Evolutionary conservation across 768 basidiomycete genomes (phyloP).

Genomic region (Suillus spraguei): DNA sequence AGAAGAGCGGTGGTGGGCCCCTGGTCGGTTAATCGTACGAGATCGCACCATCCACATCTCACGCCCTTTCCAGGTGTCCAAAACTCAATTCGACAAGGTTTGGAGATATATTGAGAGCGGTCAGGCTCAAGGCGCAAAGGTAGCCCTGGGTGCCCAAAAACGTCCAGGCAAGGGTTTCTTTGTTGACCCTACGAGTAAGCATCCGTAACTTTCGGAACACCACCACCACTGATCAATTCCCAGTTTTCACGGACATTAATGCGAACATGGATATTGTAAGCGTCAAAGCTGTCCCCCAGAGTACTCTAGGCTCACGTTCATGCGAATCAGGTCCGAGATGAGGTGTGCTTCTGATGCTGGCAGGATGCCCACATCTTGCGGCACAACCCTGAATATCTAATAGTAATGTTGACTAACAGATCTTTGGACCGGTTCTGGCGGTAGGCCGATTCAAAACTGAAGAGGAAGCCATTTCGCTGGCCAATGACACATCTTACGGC

Average conservation of each 20-base stretch:
- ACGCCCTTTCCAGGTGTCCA: constrained; percentile 60
- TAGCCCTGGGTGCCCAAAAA: constrained; percentile 80
- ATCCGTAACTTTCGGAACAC: constrained; percentile 13
- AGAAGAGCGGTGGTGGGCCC: constrained; percentile 76
- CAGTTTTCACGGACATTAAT: constrained; percentile 82
- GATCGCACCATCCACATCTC: constrained; percentile 7
- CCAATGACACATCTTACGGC: constrained; percentile 90
- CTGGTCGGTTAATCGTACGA: constrained; percentile 54
- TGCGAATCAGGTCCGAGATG: constrained; percentile 33
- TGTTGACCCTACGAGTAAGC: constrained; percentile 86
- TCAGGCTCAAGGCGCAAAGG: constrained; percentile 79
- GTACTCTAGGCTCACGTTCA: constrained; percentile 24
- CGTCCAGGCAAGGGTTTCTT: constrained; percentile 79
- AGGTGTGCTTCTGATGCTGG: constrained; percentile 23
- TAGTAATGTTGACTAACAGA: constrained; percentile 44
- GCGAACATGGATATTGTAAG: constrained; percentile 86
- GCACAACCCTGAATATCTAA: constrained; percentile 13
- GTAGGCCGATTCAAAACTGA: constrained; percentile 86
- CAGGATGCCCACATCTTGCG: constrained; percentile 9
- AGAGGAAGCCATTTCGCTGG: constrained; percentile 80
- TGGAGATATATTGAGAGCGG: constrained; percentile 89
- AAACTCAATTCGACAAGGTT: constrained; percentile 82
- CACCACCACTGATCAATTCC: constrained; percentile 12
- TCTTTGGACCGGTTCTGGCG: constrained; percentile 92
- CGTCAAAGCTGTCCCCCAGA: constrained; percentile 10